These are phyloP conservation scores for Moesziomyces sp. DNA, from an alignment of 1,284 basidiomycete species.

Conservation along the genomic window DNA sequence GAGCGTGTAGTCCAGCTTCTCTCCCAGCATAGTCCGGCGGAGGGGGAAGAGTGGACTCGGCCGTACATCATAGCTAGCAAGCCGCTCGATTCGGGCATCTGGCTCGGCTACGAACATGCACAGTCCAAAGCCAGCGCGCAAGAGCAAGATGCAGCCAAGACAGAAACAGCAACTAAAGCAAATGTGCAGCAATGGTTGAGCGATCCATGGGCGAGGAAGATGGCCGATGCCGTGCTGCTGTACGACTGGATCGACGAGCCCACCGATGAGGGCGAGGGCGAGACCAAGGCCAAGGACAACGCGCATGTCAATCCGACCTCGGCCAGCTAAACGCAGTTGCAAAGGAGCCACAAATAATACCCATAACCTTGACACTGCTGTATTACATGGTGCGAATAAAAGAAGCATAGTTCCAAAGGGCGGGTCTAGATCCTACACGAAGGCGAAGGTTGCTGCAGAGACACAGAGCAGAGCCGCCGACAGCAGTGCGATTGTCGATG, in stretches of 20 bases:
- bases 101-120: constrained; percentile 39
- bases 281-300: neutral
- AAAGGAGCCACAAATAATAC: too few species aligned
- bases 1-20: constrained; percentile 41
- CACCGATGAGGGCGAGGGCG: constrained; percentile 2
- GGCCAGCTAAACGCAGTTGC: too few species aligned
- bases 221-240: constrained; percentile 48
- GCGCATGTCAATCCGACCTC: neutral
- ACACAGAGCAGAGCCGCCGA: constrained; percentile 1
- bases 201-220: constrained; percentile 34
- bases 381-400: too few species aligned
- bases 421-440: constrained; percentile 11
- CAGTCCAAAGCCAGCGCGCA: neutral
- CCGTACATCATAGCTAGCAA: constrained; percentile 52
- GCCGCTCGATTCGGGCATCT: constrained; percentile 48
- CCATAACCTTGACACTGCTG: neutral
- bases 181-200: constrained; percentile 22
- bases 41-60: neutral
- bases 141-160: neutral
- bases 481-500: neutral
- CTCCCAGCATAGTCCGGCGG: neutral
- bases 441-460: constrained; percentile 7
- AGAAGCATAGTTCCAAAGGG: too few species aligned
- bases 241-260: constrained; percentile 53
- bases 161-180: too few species aligned